Evolutionary conservation across 306 rosid genomes (phyloP).

Genomic region (Biancaea sappan): DNA sequence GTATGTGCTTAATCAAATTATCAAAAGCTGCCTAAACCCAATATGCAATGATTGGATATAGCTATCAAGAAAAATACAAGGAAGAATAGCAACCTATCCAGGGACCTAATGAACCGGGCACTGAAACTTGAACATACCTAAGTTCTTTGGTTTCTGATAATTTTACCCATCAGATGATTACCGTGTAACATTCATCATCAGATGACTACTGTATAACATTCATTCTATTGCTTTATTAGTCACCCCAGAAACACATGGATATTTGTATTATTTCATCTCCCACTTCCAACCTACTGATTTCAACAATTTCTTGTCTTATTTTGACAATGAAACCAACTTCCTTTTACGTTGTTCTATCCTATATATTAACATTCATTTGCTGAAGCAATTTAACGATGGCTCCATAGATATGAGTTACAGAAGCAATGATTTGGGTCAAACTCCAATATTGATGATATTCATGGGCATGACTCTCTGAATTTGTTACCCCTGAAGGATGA

Average conservation of each 20-base stretch:
- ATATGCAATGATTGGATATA: not conserved
- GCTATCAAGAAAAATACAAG: not conserved
- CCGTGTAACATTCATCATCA: not conserved
- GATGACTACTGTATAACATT: not conserved
- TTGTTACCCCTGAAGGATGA: not conserved
- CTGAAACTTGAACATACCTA: constrained; percentile 12
- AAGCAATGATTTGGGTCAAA: not conserved
- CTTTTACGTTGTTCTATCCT: not conserved
- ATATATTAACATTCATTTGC: not conserved
- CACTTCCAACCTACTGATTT: not conserved
- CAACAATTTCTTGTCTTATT: not conserved
- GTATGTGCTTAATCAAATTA: not conserved
- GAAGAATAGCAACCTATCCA: not conserved
- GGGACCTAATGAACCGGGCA: not conserved
- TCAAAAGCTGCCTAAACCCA: not conserved
- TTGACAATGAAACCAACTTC: not conserved
- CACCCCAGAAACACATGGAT: not conserved
- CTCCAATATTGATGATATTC: not conserved
- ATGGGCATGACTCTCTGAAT: not conserved
- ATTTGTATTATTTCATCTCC: not conserved
- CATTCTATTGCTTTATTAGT: not conserved
- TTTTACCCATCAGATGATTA: not conserved
- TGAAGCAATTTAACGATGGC: not conserved
- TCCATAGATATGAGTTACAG: not conserved
- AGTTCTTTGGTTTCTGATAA: not conserved